Percentiles rank a stretch among this genome's conserved stretches.
Evolutionary conservation across 129 eudicot genomes (phyloP).

Genomic region (Daucus carota): DNA sequence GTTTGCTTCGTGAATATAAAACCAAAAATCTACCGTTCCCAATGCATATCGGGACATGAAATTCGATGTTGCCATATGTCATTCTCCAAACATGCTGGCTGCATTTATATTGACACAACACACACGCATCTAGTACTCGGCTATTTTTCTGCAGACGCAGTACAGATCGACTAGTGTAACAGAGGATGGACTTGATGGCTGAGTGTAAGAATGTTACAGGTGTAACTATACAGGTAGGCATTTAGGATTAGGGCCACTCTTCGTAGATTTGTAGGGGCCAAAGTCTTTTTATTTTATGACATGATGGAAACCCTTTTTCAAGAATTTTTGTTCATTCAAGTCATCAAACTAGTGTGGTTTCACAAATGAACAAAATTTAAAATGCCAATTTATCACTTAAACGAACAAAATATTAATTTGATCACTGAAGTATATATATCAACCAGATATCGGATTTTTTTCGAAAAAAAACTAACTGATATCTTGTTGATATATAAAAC

Average conservation of each 20-base stretch:
- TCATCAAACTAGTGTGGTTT: not conserved
- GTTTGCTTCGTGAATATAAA: no score
- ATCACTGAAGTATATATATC: no score
- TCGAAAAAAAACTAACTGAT: no score
- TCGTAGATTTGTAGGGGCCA: not conserved
- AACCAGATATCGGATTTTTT: no score
- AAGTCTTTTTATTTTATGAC: not conserved
- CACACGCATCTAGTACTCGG: not conserved
- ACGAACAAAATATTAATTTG: no score
- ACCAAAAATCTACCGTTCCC: no score
- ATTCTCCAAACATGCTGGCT: constrained; percentile 9
- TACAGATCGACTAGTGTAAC: not conserved
- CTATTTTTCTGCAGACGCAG: not conserved
- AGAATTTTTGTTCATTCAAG: not conserved
- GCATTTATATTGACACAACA: not conserved
- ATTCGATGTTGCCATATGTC: not conserved
- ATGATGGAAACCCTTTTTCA: not conserved
- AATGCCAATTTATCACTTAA: no score
- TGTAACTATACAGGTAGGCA: not conserved
- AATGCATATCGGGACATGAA: not conserved
- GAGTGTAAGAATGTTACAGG: not conserved
- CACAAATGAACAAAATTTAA: not conserved
- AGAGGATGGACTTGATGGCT: not conserved
- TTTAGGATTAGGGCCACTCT: not conserved
- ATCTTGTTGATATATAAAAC: no score